These are phyloP conservation scores for Solanum chilense DNA, from an alignment of 257 asterid species.

Conservation along the genomic window DNA sequence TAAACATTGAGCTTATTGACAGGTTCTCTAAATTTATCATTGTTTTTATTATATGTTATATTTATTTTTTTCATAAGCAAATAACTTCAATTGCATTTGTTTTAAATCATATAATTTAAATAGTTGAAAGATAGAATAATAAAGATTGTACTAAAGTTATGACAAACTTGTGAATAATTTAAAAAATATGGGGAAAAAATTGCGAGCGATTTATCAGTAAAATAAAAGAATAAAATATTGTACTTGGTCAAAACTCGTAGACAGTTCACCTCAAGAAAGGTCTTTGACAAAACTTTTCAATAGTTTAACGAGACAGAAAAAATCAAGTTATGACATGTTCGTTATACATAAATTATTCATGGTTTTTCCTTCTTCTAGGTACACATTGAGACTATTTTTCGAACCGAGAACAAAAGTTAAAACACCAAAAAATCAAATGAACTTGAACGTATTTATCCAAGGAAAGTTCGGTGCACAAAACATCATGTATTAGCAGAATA, in stretches of 20 bases:
- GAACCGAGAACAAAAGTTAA: background rate
- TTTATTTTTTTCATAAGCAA: background rate
- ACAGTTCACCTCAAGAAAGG: background rate
- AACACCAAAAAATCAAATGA: background rate
- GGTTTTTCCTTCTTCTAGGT: background rate
- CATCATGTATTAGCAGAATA: background rate
- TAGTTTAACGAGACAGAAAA: background rate
- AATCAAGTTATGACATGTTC: background rate
- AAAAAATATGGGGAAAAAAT: background rate
- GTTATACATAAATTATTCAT: background rate
- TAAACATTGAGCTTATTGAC: conserved; percentile 59
- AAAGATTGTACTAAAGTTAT: background rate
- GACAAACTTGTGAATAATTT: background rate
- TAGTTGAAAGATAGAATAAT: background rate
- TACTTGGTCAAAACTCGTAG: background rate
- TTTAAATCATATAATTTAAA: background rate
- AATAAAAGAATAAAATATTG: background rate
- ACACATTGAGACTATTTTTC: background rate
- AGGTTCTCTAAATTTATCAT: conserved; percentile 22
- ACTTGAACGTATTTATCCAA: background rate
- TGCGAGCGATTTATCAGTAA: background rate
- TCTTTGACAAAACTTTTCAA: background rate
- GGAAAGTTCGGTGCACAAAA: fast-evolving
- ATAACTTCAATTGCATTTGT: background rate
- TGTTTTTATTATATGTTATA: background rate